These are phyloP conservation scores for Perilla frutescens DNA, from an alignment of 257 asterid species.

Conservation along the genomic window DNA sequence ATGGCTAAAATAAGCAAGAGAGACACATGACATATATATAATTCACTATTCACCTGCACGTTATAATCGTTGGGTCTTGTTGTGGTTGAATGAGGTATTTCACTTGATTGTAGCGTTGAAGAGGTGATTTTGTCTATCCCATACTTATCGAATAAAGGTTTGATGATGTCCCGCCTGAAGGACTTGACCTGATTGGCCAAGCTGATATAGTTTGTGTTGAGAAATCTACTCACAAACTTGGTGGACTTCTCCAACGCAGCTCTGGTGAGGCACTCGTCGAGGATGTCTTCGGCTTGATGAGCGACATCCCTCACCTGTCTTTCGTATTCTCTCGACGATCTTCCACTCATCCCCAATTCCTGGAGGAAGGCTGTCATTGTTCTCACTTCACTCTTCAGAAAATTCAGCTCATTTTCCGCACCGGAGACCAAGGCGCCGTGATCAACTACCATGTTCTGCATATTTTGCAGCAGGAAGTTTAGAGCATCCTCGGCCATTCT, in stretches of 20 bases:
- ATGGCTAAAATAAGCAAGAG: too few relatives aligned
- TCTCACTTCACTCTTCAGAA: constrained; percentile 13
- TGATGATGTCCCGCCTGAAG: neutral
- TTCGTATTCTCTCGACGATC: neutral
- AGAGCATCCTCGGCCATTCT: constrained; percentile 32
- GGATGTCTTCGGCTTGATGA: constrained; percentile 31
- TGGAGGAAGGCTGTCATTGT: constrained; percentile 2
- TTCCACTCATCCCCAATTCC: constrained; percentile 3
- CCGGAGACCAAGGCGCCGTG: neutral
- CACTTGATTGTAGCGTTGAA: neutral
- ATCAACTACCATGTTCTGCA: neutral
- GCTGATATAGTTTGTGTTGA: neutral
- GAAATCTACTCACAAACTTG: neutral
- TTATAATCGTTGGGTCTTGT: too few relatives aligned
- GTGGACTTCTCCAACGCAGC: neutral
- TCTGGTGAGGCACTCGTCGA: constrained; percentile 26
- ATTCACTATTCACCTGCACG: too few relatives aligned
- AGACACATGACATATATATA: too few relatives aligned
- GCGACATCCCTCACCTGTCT: constrained; percentile 29
- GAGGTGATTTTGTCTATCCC: neutral
- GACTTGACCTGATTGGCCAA: neutral
- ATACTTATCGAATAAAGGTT: neutral
- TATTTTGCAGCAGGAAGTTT: constrained; percentile 25
- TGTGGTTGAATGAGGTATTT: neutral
- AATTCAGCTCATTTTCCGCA: constrained; percentile 13